Evolutionary conservation across 441 rosid genomes (phyloP).

Genomic region (Populus tomentosa): DNA sequence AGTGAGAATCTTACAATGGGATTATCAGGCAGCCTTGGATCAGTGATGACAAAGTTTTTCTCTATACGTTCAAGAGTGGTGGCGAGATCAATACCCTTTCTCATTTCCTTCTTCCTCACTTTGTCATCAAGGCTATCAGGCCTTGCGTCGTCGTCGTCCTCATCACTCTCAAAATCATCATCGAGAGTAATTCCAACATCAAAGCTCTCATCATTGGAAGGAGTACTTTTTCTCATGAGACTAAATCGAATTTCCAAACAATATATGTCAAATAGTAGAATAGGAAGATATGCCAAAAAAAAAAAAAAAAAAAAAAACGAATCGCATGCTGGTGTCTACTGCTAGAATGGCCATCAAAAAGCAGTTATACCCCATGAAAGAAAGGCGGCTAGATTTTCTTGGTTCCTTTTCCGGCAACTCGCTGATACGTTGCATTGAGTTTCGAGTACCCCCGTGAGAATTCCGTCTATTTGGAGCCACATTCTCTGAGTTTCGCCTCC

Average conservation of each 20-base stretch:
- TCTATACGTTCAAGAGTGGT: conserved; percentile 99
- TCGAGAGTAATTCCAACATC: conserved; percentile 37
- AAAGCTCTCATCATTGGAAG: conserved; percentile 35
- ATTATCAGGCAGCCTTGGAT: conserved; percentile 96
- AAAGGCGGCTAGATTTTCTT: conserved; percentile 59
- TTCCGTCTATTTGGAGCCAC: conserved; percentile 44
- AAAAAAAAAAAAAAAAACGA: background rate
- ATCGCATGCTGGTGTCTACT: background rate
- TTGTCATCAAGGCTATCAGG: conserved; percentile 71
- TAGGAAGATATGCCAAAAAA: background rate
- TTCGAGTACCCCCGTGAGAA: conserved; percentile 40
- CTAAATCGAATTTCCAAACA: conserved; percentile 23
- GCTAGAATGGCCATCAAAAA: background rate
- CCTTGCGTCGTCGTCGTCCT: conserved; percentile 47
- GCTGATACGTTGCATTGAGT: conserved; percentile 71
- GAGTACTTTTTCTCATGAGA: conserved; percentile 45
- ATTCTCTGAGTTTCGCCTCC: conserved; percentile 58
- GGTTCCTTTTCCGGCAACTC: conserved; percentile 75
- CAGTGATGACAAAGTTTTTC: conserved; percentile 97
- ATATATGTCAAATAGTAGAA: background rate
- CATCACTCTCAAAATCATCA: conserved; percentile 22
- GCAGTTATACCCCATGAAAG: conserved; percentile 63
- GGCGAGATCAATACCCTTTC: conserved; percentile 97
- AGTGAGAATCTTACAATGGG: conserved; percentile 72
- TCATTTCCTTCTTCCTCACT: conserved; percentile 91